These are phyloP conservation scores for Passiflora organensis DNA, from an alignment of 345 rosid species.

Conservation along the genomic window DNA sequence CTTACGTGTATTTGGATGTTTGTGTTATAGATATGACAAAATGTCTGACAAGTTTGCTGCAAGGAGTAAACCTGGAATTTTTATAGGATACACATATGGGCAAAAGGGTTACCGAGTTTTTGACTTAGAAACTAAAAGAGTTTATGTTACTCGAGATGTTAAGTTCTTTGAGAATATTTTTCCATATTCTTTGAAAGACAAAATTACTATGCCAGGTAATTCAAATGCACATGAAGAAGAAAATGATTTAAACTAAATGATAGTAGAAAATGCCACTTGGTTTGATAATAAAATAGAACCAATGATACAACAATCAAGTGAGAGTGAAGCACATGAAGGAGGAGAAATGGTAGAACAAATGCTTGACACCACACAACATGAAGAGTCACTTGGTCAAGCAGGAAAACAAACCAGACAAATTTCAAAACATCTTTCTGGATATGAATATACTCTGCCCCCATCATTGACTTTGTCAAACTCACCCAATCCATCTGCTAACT, in stretches of 20 bases:
- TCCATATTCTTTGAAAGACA: background rate
- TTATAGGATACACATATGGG: constrained; percentile 4
- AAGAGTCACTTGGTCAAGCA: background rate
- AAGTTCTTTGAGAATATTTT: background rate
- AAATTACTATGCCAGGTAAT: too few species aligned
- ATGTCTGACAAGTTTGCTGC: background rate
- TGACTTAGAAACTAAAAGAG: background rate
- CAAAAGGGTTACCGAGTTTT: constrained; percentile 1
- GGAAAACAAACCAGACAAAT: background rate
- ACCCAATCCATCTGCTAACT: background rate
- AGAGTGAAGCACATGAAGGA: too few species aligned
- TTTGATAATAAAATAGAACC: too few species aligned
- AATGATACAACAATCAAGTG: too few species aligned
- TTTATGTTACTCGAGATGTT: background rate
- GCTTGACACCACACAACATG: background rate
- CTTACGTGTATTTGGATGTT: background rate
- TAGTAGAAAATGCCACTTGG: too few species aligned
- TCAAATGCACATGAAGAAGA: too few species aligned
- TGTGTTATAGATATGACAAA: background rate
- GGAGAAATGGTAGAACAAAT: too few species aligned
- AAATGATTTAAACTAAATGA: too few species aligned
- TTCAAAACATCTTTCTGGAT: background rate
- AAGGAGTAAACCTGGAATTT: background rate
- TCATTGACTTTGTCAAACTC: background rate
- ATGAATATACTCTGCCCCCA: background rate